phyloP scores from a whole-genome alignment of 805 yeast genomes.

The Ogataea corticis region DNA sequence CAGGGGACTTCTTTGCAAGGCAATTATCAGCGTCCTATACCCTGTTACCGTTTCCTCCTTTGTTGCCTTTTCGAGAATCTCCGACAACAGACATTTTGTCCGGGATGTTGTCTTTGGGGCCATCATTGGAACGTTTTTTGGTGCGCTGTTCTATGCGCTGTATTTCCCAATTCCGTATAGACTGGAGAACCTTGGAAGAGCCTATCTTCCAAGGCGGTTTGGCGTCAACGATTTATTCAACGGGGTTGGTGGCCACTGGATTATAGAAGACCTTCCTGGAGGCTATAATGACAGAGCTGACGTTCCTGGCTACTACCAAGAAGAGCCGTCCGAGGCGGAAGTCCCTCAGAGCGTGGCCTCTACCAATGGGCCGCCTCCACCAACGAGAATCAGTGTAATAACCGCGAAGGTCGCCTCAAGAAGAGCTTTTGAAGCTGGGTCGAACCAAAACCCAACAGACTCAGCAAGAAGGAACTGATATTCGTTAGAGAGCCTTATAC shows the following conservation, averaged over 20 bases:
- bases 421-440: not conserved
- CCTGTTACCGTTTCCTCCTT: slow-evolving; percentile 38
- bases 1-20: slow-evolving; percentile 37
- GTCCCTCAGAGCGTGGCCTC: not conserved
- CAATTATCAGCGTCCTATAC: slow-evolving; percentile 31
- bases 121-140: slow-evolving; percentile 37
- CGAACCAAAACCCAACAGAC: too few species aligned
- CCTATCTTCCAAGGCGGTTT: slow-evolving; percentile 45
- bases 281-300: slow-evolving; percentile 27
- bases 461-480: not conserved
- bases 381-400: slow-evolving; percentile 10
- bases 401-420: slow-evolving; percentile 9
- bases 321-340: slow-evolving; percentile 1
- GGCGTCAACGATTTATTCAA: slow-evolving; percentile 23
- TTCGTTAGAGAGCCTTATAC: too few species aligned
- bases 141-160: slow-evolving; percentile 38
- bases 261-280: slow-evolving; percentile 33
- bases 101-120: slow-evolving; percentile 43
- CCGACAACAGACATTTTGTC: slow-evolving; percentile 48
- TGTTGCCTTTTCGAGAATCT: slow-evolving; percentile 43
- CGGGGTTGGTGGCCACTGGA: slow-evolving; percentile 41
- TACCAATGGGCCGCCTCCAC: slow-evolving; percentile 6
- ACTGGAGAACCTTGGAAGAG: slow-evolving; percentile 37
- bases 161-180: slow-evolving; percentile 41
- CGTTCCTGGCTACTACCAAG: slow-evolving; percentile 19